Percentiles rank a stretch among this genome's conserved stretches.
phyloP scores from a whole-genome alignment of 495 filamentous ascomycete genomes.

The Ascobolus immersus region DNA sequence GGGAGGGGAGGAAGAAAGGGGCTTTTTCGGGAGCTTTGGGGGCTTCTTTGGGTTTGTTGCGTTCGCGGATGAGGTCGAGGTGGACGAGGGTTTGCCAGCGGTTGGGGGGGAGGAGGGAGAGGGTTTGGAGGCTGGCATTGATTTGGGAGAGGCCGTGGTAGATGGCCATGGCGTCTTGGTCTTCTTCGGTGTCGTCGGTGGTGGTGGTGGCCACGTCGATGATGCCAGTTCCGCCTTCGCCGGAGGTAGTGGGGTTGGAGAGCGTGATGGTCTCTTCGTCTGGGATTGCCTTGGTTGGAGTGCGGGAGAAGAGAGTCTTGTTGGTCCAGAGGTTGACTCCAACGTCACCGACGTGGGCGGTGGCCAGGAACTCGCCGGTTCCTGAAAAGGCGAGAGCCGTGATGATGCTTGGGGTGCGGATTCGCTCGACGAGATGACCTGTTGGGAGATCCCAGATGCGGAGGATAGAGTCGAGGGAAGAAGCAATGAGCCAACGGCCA shows the following conservation, averaged over 20 bases:
- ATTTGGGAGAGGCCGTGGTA: constrained; percentile 31
- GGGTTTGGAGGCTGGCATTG: constrained; percentile 50
- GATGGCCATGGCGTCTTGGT: constrained; percentile 21
- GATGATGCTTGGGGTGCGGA: constrained; percentile 48
- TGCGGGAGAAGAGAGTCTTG: constrained; percentile 60
- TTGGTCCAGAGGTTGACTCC: constrained; percentile 91
- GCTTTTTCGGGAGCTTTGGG: constrained; percentile 83
- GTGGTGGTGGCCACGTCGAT: constrained; percentile 39
- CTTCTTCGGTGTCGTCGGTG: constrained; percentile 19
- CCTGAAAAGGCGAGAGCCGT: constrained; percentile 64
- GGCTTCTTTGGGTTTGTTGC: constrained; percentile 81
- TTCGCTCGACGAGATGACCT: constrained; percentile 74
- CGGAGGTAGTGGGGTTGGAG: constrained; percentile 45
- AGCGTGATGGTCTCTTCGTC: constrained; percentile 42
- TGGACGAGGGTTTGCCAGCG: constrained; percentile 85
- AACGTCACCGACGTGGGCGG: constrained; percentile 56
- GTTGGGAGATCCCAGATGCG: constrained; percentile 92
- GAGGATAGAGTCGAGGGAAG: constrained; percentile 56
- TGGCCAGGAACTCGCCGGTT: constrained; percentile 80
- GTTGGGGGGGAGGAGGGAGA: constrained; percentile 67
- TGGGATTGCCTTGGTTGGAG: constrained; percentile 56
- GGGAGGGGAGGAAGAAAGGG: constrained; percentile 77
- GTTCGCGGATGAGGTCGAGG: constrained; percentile 65
- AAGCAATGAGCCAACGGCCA: constrained; percentile 77
- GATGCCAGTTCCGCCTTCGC: constrained; percentile 46